Evolutionary conservation across 192 early-diverging fungal species (phyloP), one percentile per base, ranked within the genome.

Genomic region (Rhizoclosmatium globosum): DNA sequence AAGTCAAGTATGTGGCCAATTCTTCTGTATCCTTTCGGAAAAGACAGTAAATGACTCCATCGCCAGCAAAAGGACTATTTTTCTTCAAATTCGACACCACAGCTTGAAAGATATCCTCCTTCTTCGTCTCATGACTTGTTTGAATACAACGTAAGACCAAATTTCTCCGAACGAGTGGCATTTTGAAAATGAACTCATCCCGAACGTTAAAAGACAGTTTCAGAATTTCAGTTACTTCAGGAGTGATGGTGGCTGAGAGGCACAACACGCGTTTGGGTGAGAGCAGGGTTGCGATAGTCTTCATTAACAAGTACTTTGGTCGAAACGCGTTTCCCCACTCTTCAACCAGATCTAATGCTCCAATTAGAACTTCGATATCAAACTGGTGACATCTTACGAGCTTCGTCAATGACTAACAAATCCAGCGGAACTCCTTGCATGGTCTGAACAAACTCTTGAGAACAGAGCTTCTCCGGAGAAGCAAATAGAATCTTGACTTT

Each of bases 281-380:
- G 21, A 94, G 84, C 44, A 76, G 67, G 0, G 76, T 66, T 15
- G 78, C 73, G 56, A 93, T 81, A 44, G 83, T 79, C 31, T 89
- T 82, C 59, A 94, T 76, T 61, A 90, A 88, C 58, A 93, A 57
- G 59, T 93, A 93, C 3, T 82, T 39, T 3, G 81, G 64, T 57
- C 82, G 78, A 68, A 94, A 94, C 60, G 92, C 92, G 75, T 94
- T 93, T 2, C 91, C 92, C 94, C 94, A 94, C 81, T 93, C 93
- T 56, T 50, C 48, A 50, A 50, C 15, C 6, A 50, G 48, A 50
- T 50, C 48, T 50, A 89, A 91, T 9, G 91, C 82, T 68, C 93
- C 94, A 74, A 94, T n/a, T n/a, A n/a, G n/a, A n/a, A n/a, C n/a
- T n/a, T n/a, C n/a, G n/a, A n/a, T n/a, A n/a, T n/a, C n/a, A n/a